phyloP scores from a whole-genome alignment of 2,329 filamentous ascomycete genomes.

The Bipolaris bicolor region DNA sequence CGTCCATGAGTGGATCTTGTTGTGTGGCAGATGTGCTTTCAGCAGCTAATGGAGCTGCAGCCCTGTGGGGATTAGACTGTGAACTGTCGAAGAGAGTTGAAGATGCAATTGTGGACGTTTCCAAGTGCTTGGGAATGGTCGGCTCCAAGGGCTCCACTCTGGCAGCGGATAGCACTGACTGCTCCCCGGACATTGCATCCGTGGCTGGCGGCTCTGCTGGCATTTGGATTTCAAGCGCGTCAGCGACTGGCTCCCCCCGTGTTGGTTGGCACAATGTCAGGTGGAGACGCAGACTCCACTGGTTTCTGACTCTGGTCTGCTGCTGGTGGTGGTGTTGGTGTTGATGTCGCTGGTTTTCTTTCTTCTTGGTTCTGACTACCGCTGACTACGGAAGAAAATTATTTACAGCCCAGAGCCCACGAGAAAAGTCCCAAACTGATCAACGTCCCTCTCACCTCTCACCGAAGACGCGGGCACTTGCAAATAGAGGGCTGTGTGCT shows the following conservation, averaged over 20 bases:
- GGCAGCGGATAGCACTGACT: conserved; percentile 16
- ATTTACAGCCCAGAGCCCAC: conserved; percentile 27
- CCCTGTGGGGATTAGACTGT: conserved; percentile 12
- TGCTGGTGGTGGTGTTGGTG: not conserved
- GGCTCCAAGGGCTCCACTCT: conserved; percentile 19
- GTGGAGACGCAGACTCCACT: conserved; percentile 36
- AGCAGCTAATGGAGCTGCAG: conserved; percentile 4
- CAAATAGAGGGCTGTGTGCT: conserved; percentile 35
- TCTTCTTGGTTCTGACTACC: conserved; percentile 44
- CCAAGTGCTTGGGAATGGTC: conserved; percentile 24
- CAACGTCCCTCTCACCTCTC: conserved; percentile 36
- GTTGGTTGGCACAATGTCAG: conserved; percentile 29
- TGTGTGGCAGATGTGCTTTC: conserved; percentile 9
- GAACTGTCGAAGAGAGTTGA: conserved; percentile 15
- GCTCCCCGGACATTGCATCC: conserved; percentile 14
- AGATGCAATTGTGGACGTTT: conserved; percentile 28
- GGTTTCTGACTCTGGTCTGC: conserved; percentile 33
- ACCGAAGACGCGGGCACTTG: conserved; percentile 25
- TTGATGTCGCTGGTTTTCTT: conserved; percentile 39
- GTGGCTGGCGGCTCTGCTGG: conserved; percentile 26
- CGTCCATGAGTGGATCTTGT: conserved; percentile 12
- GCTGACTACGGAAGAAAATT: conserved; percentile 20
- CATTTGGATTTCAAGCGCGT: conserved; percentile 24
- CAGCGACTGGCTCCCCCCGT: conserved; percentile 32
- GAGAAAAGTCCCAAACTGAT: conserved; percentile 9